Conservation (phyloP, 2,329 filamentous ascomycete species). For the Fusarium begoniae region DNA sequence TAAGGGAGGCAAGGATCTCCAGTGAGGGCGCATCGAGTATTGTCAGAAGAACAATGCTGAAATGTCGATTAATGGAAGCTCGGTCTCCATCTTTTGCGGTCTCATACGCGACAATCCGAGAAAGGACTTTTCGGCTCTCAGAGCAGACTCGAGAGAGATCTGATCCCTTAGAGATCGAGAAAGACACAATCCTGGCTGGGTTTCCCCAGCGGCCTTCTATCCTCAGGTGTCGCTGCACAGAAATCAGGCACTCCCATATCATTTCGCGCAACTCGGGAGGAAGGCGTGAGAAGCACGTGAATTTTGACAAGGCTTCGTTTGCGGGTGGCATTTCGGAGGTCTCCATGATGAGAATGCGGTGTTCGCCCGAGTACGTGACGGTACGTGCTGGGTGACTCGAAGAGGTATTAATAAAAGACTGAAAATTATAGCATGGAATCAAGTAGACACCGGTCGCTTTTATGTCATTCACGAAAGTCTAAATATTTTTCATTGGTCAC, state of each 20-base stretch:
- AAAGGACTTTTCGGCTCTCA: not conserved
- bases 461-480: not conserved
- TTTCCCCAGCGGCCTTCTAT: not conserved
- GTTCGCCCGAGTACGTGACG: not conserved
- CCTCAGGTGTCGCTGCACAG: not conserved
- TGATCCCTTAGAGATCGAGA: accelerated
- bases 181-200: not conserved
- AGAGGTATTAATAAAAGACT: too few species aligned
- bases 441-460: not conserved
- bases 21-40: not conserved
- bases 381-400: not conserved
- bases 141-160: accelerated
- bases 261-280: not conserved
- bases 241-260: not conserved
- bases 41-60: not conserved
- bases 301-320: not conserved
- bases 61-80: accelerated
- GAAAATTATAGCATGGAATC: not conserved
- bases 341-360: too few species aligned
- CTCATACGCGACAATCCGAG: not conserved
- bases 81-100: not conserved
- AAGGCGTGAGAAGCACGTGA: not conserved
- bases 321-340: accelerated
- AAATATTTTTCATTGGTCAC: accelerated
- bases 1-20: not conserved